Base-by-base conservation (phyloP, 306 rosid species). In the Quercus wislizeni region DNA sequence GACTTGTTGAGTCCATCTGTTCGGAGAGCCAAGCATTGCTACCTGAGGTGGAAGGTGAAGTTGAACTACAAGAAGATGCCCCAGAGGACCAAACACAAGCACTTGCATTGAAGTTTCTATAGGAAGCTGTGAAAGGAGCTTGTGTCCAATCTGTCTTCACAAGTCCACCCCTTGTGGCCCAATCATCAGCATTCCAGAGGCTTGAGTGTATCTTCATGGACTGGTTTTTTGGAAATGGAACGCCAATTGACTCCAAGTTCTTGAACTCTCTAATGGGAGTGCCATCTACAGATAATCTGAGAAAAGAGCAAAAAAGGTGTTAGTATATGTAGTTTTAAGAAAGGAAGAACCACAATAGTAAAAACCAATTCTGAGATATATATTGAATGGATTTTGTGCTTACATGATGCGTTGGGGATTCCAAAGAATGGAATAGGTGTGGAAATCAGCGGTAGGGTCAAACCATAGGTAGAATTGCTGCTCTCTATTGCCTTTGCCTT, bases 121-220 rank as follows among this genome's bases (percentile, higher is more conserved):
- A 92, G 23, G 97, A 86, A 43, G 92, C 89, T 4, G 82, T 83
- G 71, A 92, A 92, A 52, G 94, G 97, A 5, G 92, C 94, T 72
- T 80, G 54, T 2, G 78, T 80, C 94, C 94, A 92, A 83, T 92
- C 89, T 43, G 94, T 92, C 78, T 90, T 92, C 23, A 92, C 84
- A 3, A 81, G 79, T n/a, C 97, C 97, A 15, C 97, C 97, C 71
- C 94, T 88, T 5, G 97, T 91, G 8, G 97, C 97, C 97, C 94
- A 89, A 1, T 88, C 86, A 63, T 91, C 92, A 12, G 90, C 97
- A 55, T 90, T 84, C 97, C 97, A 92, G 0, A 92, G 78, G 73
- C 91, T 92, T 0, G 97, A 87, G 18, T 88, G 83, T 19, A 92
- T 57, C 71, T 84, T 88, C 94, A 92, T 90, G 0, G 94, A 79